These are phyloP conservation scores for Aschersonia sp. DNA, from an alignment of 2,329 filamentous ascomycete genomes.

Conservation along the genomic window DNA sequence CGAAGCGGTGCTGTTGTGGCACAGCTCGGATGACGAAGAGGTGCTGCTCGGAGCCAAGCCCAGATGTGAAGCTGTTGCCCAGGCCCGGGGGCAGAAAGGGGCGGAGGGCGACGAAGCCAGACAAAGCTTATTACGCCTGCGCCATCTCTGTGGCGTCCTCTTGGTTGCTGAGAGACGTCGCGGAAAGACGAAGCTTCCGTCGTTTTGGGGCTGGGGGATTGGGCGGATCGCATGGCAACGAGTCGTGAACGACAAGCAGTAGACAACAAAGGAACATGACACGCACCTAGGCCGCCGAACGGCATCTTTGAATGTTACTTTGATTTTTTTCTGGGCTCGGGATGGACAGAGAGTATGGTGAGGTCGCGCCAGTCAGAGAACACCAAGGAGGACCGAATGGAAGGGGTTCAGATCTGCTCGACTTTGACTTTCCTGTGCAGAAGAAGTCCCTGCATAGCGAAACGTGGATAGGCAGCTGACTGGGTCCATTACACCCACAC, in stretches of 20 bases:
- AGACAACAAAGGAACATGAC: background rate
- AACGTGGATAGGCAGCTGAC: too few relatives aligned
- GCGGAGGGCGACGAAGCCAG: background rate
- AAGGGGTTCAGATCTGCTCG: too few relatives aligned
- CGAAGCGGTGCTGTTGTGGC: background rate
- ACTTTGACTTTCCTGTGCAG: too few relatives aligned
- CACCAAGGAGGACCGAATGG: too few relatives aligned
- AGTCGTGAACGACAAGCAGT: too few relatives aligned
- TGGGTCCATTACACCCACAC: too few relatives aligned
- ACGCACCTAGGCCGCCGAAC: constrained; percentile 3
- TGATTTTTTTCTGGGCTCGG: too few relatives aligned
- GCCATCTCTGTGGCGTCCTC: background rate
- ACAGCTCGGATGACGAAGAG: background rate
- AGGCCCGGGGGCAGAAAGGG: too few relatives aligned
- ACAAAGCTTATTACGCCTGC: background rate
- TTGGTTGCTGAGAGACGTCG: background rate
- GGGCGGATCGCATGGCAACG: too few relatives aligned
- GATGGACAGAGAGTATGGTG: too few relatives aligned
- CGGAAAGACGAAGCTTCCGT: background rate
- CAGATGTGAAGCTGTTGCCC: background rate
- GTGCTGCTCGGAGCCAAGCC: background rate
- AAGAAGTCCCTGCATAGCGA: too few relatives aligned
- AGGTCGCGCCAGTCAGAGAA: too few relatives aligned
- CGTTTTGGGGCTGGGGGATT: background rate
- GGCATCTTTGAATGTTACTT: background rate